phyloP scores from a whole-genome alignment of 2,329 filamentous ascomycete genomes.

The Rhynchosporium agropyri region DNA sequence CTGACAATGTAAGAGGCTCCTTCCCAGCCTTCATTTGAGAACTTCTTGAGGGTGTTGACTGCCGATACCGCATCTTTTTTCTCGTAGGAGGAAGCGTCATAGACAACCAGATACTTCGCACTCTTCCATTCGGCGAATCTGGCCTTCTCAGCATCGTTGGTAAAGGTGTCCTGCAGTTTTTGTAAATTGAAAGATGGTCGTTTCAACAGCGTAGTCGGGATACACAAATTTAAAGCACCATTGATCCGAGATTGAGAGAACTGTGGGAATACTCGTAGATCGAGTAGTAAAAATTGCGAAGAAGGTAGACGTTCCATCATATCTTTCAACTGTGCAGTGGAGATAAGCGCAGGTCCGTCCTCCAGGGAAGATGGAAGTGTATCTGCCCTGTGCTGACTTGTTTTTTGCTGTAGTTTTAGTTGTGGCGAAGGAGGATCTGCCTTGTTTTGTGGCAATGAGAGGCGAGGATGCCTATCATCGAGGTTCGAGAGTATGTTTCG shows the following conservation, averaged over 20 bases:
- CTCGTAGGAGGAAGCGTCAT: constrained; percentile 77
- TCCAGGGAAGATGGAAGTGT: constrained; percentile 57
- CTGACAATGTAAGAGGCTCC: constrained; percentile 75
- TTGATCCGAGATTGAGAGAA: constrained; percentile 74
- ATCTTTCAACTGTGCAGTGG: constrained; percentile 56
- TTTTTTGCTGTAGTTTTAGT: constrained; percentile 33
- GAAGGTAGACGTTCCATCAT: constrained; percentile 51
- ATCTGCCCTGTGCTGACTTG: constrained; percentile 47
- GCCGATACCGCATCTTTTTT: constrained; percentile 80
- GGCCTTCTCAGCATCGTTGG: constrained; percentile 66
- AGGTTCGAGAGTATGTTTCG: constrained; percentile 39
- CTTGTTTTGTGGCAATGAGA: constrained; percentile 56
- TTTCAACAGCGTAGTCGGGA: constrained; percentile 91
- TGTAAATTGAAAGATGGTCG: constrained; percentile 86
- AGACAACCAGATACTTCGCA: constrained; percentile 79
- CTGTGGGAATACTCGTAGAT: constrained; percentile 84
- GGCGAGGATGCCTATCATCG: constrained; percentile 56
- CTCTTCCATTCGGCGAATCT: constrained; percentile 78
- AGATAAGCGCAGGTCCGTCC: constrained; percentile 54
- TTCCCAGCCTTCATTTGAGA: constrained; percentile 78
- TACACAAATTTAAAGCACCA: constrained; percentile 88
- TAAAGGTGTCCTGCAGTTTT: constrained; percentile 86
- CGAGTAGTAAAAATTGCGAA: constrained; percentile 65
- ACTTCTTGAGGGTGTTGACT: constrained; percentile 91
- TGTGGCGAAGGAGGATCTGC: constrained; percentile 47